Base-by-base conservation (phyloP, 2,329 filamentous ascomycete species). In the Colletotrichum viniferum region DNA sequence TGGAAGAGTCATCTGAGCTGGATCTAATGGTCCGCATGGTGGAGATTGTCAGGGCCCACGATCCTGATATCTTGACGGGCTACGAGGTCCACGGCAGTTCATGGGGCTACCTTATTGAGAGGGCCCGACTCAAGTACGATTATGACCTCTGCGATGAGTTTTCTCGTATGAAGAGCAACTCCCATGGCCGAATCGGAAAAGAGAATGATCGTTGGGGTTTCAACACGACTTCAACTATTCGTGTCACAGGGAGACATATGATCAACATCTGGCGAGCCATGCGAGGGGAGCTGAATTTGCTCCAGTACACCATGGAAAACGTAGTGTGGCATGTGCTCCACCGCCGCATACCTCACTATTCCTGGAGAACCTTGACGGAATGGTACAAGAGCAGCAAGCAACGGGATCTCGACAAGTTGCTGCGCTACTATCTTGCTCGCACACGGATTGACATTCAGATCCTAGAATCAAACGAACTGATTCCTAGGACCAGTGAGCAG, bases 241-340 rank as follows among this genome's bases (percentile, higher is more conserved):
- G 93, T 72, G 91, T 99, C n/a, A 98, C 96, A 0, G 97, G 97
- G 7, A 91, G 97, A 76, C 96, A 98, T 82, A 95, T 98, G 89
- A 96, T 99, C 86, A 98, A 98, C 79, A 94, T 98, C 61, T 98
- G 97, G 96, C 91, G 96, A 79, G 96, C 96, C 1, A 98, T 99
- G 96, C 91, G 95, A 73, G 92, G 93, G n/a, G 96, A 98, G 84
- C 86, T 99, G 32, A 97, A 96, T 79, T 86, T 99, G 32, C 89
- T 98, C 13, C 96, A 98, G 81, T 98, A 99, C 81, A 98, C 95
- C 0, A 94, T 98, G 92, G 97, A 98, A 83, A 98, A 98, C 80
- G 95, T 98, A 5, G 95, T 92, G 0, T 98, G 97, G 87, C 96
- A 98, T 84, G 84, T 98, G 2, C 89, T 99, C 3, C 96, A 98